phyloP scores from a whole-genome alignment of 768 basidiomycete genomes.

The Naganishia vaughanmartiniae region DNA sequence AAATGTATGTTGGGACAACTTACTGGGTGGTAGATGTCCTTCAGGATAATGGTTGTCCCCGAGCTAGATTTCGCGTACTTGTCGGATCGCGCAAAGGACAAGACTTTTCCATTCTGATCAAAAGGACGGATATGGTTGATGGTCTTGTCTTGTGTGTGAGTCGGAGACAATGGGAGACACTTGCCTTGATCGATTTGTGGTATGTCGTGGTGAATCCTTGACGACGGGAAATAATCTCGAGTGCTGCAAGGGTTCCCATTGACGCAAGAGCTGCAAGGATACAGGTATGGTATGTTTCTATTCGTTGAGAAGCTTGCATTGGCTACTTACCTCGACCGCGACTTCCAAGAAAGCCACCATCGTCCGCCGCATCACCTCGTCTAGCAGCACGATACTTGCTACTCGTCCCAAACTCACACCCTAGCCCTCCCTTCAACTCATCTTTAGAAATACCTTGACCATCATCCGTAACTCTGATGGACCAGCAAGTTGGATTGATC shows the following conservation, averaged over 20 bases:
- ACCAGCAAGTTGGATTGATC: slow-evolving; percentile 72
- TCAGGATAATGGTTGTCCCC: slow-evolving; percentile 78
- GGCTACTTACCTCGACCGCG: slow-evolving; percentile 75
- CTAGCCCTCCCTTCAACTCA: slow-evolving; percentile 60
- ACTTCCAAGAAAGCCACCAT: slow-evolving; percentile 65
- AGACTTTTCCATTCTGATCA: slow-evolving; percentile 62
- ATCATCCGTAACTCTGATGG: slow-evolving; percentile 77
- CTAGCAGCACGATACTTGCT: background rate
- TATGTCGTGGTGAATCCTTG: slow-evolving; percentile 6
- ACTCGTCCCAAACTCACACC: slow-evolving; percentile 64
- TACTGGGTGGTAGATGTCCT: slow-evolving; percentile 73
- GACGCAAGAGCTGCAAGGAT: slow-evolving; percentile 73
- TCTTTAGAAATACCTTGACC: slow-evolving; percentile 70
- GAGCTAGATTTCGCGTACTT: slow-evolving; percentile 70
- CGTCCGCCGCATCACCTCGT: background rate
- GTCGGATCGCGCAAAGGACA: slow-evolving; percentile 71
- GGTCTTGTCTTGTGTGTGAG: background rate
- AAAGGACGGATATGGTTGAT: background rate
- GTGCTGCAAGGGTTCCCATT: slow-evolving; percentile 69
- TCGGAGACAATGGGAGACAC: slow-evolving; percentile 11
- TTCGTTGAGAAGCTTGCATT: too few relatives aligned
- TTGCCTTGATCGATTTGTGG: slow-evolving; percentile 16
- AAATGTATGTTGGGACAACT: background rate
- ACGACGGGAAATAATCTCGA: slow-evolving; percentile 71
- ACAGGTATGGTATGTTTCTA: background rate